Base-by-base conservation (phyloP, 2,329 filamentous ascomycete genomes). In the Fusarium robinianum region DNA sequence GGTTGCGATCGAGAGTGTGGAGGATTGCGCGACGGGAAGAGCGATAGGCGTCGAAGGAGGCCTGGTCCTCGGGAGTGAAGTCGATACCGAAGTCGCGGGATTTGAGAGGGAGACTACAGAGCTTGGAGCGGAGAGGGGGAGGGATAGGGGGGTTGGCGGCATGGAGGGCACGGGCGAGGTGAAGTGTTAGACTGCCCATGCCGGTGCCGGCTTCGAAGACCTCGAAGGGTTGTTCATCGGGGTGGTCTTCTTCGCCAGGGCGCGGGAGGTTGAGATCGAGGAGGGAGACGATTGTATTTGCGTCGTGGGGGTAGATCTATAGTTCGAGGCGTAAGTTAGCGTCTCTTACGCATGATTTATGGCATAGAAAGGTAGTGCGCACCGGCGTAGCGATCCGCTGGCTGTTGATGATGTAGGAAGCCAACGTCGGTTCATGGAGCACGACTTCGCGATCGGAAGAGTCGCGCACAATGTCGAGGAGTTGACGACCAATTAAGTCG, bases 141-240 rank as follows among this genome's bases (percentile, higher is more conserved):
- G 77, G 69, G 4, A 70, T 37, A 6, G 73, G 67, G 3, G 79
- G 70, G 60, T 91, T 91, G 12, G 82, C 85, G 30, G 80, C 87
- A 62, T 91, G 85, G 31, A 94, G 80, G 3, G 87, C 87, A 38
- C 87, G 79, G 19, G 87, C 83, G 15, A 94, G 74, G 61, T 91
- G 81, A 5, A 94, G 68, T 1, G 88, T 92, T 45, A 94, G 68
- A 22, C 85, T 84, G 45, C 88, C 89, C 73, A 91, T 87, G n/a
- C 88, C 89, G 4, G 88, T 94, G 11, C 89, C 88, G 32, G 88
- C 88, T 67, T 94, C 89, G 38, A 94, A 83, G 30, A 94, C 87
- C 62, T 92, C 86, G 9, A 91, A 66, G 1, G 76, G 79, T 7
- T 72, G 66, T 10, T 67, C 57, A 9, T 69, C 64, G 5, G 67